Conservation (phyloP, 2,329 filamentous ascomycete species). For the Cercospora sp. region DNA sequence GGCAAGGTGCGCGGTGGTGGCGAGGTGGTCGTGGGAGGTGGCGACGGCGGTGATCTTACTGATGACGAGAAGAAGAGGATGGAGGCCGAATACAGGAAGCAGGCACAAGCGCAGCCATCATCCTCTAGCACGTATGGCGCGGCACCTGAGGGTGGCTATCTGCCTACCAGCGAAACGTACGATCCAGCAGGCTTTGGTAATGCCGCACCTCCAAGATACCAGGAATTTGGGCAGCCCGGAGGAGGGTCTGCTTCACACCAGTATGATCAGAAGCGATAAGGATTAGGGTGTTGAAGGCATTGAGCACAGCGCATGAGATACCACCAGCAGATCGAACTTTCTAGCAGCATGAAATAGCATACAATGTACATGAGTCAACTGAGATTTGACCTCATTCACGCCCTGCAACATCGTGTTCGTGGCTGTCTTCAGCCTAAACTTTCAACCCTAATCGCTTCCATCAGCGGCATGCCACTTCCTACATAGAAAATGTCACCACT, state of each 20-base stretch:
- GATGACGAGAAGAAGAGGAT: conserved; percentile 42
- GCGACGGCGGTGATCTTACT: conserved; percentile 53
- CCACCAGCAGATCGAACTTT: neutral
- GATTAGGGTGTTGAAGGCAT: neutral
- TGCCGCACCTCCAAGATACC: conserved; percentile 33
- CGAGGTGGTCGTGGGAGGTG: conserved; percentile 71
- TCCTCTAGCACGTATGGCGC: conserved; percentile 10
- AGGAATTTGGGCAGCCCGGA: conserved; percentile 31
- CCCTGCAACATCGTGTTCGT: neutral
- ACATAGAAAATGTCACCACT: neutral
- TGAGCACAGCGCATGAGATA: conserved; percentile 11
- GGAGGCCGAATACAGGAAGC: conserved; percentile 29
- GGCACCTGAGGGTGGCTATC: conserved; percentile 23
- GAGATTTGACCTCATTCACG: neutral
- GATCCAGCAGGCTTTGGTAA: conserved; percentile 33
- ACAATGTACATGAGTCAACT: neutral
- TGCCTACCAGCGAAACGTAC: conserved; percentile 30
- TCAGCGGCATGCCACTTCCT: neutral
- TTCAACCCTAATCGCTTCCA: neutral
- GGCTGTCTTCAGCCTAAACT: conserved; percentile 1
- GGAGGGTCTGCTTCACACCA: conserved; percentile 13
- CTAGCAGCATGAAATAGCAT: neutral
- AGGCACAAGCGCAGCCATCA: conserved; percentile 34
- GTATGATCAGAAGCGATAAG: conserved; percentile 14
- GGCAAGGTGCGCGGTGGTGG: conserved; percentile 74